Evolutionary conservation across 202 grass and related monocot genomes (phyloP).

Genomic region (Zoysia matrella): DNA sequence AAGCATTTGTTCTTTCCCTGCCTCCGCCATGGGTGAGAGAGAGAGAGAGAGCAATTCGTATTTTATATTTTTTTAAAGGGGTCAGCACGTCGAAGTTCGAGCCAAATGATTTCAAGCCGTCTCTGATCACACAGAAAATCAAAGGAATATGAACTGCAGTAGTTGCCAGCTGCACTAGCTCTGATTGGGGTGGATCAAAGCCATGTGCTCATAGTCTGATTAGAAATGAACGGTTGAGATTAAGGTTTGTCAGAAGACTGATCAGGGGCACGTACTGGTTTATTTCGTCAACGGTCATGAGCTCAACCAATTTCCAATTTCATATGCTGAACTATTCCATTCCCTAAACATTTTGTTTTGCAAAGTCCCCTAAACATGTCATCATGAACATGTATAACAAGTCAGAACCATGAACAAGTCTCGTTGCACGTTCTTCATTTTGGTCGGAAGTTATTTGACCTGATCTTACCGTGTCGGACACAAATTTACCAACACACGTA

Average conservation of each 20-base stretch:
- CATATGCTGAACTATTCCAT: not conserved
- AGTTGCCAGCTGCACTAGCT: constrained; percentile 3
- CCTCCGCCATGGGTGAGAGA: not conserved
- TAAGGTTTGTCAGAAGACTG: not conserved
- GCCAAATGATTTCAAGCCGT: not conserved
- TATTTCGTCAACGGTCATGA: constrained; percentile 14
- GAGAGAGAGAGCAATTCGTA: no score
- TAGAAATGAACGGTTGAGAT: not conserved
- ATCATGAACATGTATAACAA: constrained; percentile 10
- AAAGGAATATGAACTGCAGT: not conserved
- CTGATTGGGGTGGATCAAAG: not conserved
- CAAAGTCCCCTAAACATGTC: not conserved
- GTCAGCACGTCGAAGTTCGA: not conserved
- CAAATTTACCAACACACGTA: not conserved
- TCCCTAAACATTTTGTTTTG: not conserved
- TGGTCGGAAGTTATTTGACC: not conserved
- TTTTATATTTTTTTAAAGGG: no score
- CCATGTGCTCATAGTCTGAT: not conserved
- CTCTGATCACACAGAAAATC: not conserved
- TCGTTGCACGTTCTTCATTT: not conserved
- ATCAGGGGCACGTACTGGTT: not conserved
- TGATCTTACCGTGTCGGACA: not conserved
- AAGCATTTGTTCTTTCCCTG: not conserved
- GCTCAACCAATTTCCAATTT: not conserved
- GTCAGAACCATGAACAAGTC: constrained; percentile 8